These are phyloP conservation scores for Leccinum fallax DNA, from an alignment of 1,284 basidiomycete species.

Conservation along the genomic window DNA sequence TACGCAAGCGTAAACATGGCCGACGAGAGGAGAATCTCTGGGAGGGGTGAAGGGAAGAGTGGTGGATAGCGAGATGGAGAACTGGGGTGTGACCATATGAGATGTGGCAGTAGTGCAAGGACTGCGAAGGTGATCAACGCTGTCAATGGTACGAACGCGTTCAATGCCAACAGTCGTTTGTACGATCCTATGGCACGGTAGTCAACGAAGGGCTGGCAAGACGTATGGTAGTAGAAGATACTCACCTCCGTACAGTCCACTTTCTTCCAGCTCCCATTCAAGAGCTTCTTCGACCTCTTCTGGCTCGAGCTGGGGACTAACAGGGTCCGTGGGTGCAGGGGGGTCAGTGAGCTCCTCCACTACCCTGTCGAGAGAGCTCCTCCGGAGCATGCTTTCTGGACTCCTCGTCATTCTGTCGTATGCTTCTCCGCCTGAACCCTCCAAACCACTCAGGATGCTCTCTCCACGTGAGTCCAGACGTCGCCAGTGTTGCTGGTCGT, in stretches of 20 bases:
- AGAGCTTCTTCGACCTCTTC: constrained; percentile 41
- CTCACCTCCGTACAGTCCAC: constrained; percentile 62
- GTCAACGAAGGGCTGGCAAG: constrained; percentile 9
- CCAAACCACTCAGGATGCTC: constrained; percentile 36
- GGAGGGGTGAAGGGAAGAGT: constrained; percentile 58
- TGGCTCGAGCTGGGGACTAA: constrained; percentile 17
- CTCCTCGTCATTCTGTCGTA: constrained; percentile 27
- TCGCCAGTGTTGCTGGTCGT: constrained; percentile 32
- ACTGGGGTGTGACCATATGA: constrained; percentile 45
- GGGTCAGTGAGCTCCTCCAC: constrained; percentile 44
- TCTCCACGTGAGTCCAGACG: constrained; percentile 36
- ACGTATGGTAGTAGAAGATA: constrained; percentile 2
- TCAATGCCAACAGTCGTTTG: constrained; percentile 49
- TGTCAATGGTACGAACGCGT: constrained; percentile 58
- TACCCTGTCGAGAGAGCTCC: constrained; percentile 42
- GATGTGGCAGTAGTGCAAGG: constrained; percentile 49
- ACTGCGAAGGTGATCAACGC: constrained; percentile 49
- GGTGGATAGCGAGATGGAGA: constrained; percentile 43
- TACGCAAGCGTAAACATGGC: constrained; percentile 63
- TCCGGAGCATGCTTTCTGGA: constrained; percentile 38
- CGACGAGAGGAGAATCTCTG: constrained; percentile 59
- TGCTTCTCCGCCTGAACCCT: constrained; percentile 27
- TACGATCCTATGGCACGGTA: constrained; percentile 57
- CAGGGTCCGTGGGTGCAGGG: constrained; percentile 5
- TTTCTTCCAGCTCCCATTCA: constrained; percentile 58